These are phyloP conservation scores for Arthrinium puccinioides DNA, from an alignment of 2,329 filamentous ascomycete species.

Conservation along the genomic window DNA sequence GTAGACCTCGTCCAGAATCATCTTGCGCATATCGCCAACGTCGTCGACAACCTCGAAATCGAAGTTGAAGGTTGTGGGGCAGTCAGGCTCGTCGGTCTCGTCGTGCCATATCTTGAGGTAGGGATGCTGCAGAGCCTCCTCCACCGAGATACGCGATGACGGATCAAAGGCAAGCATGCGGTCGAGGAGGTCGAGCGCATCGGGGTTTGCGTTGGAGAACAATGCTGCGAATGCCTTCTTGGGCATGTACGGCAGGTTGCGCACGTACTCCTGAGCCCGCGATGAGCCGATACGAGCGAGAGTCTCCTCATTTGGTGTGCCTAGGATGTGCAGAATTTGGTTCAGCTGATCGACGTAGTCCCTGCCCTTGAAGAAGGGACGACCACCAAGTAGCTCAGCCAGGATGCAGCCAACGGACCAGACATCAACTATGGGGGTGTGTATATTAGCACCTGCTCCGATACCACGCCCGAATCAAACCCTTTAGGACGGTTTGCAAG, in stretches of 20 bases:
- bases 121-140: slow-evolving; percentile 90
- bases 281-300: slow-evolving; percentile 89
- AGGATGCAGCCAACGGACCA: slow-evolving; percentile 99
- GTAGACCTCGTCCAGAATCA: slow-evolving; percentile 93
- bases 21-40: slow-evolving; percentile 87
- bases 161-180: slow-evolving; percentile 98
- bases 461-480: no score
- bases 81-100: slow-evolving; percentile 87
- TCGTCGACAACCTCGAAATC: slow-evolving; percentile 97
- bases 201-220: slow-evolving; percentile 92
- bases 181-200: slow-evolving; percentile 90
- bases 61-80: slow-evolving; percentile 94
- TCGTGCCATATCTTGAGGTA: slow-evolving; percentile 99
- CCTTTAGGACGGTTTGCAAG: background rate
- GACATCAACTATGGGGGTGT: slow-evolving; percentile 71
- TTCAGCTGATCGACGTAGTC: slow-evolving; percentile 99
- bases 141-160: slow-evolving; percentile 84
- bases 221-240: slow-evolving; percentile 85
- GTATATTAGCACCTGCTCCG: background rate
- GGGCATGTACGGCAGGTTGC: slow-evolving; percentile 89
- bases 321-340: slow-evolving; percentile 96
- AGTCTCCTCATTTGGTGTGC: slow-evolving; percentile 93
- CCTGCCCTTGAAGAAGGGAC: slow-evolving; percentile 97
- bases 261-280: slow-evolving; percentile 94
- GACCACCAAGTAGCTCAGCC: slow-evolving; percentile 88